Evolutionary conservation across 208 protist species (phyloP), one percentile per base, ranked within the genome.

Genomic region (Herpetomonas tarakana): DNA sequence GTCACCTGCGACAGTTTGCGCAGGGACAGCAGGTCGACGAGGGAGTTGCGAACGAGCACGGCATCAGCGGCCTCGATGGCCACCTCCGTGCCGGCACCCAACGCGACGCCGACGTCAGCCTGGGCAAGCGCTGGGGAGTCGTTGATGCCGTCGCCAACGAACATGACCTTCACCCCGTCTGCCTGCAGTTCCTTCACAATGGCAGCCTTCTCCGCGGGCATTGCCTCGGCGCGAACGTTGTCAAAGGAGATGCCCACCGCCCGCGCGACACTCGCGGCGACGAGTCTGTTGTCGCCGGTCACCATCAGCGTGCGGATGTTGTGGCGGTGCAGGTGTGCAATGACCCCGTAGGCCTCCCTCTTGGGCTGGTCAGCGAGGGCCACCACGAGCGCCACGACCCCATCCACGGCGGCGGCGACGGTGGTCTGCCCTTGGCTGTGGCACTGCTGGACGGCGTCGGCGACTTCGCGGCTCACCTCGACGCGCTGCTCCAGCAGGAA

Each of bases 141-240:
- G 68, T 97, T 97, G 68, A 96, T 93, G 59, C 92, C 92, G 55
- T 97, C 91, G 35, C 91, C 91, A 26, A 95, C 87, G 50, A 97
- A 94, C 55, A 92, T 73, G 29, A 94, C 88, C 25, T 47, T 49
- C 22, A 56, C 24, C 1, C 72, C 82, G 18, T 50, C 39, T 7
- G 39, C 39, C 61, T 98, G 89, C 22, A 97, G 61, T 49, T 80
- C 58, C 44, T 73, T 51, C 11, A 98, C 85, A 25, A 93, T 89
- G 18, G 58, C 56, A 0, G 83, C 86, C 76, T 98, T 98, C 12
- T 81, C 69, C 2, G 28, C 60, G 0, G 96, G 94, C 18, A 97
- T 71, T 16, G 83, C 78, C 47, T 92, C 92, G 1, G 90, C 87
- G 28, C 72, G 75, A 0, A 98, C 83, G 55, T 93, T 56, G 24